Evolutionary conservation across 805 yeast species (phyloP).

Genomic region (Maudiozyma serrabonitensis): DNA sequence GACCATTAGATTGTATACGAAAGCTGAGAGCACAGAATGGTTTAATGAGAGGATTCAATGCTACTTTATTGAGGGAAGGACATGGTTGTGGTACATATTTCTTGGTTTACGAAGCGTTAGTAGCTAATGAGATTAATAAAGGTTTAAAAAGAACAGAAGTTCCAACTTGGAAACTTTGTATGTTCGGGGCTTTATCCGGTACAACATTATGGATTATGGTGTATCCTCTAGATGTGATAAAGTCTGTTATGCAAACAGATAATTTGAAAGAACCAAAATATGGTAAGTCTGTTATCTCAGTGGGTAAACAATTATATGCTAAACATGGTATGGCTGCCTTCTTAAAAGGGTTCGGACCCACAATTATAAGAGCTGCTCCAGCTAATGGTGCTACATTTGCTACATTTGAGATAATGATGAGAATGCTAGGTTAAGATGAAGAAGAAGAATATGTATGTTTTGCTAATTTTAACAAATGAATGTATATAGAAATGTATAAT

Average conservation of each 20-base stretch:
- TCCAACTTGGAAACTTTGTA: slow-evolving; percentile 79
- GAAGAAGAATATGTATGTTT: not conserved
- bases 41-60: slow-evolving; percentile 69
- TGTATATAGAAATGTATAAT: too few species aligned
- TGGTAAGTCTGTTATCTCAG: slow-evolving; percentile 42
- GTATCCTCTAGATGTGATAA: slow-evolving; percentile 86
- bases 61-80: slow-evolving; percentile 77
- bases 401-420: slow-evolving; percentile 85
- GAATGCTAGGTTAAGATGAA: slow-evolving; percentile 38
- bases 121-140: slow-evolving; percentile 40
- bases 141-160: slow-evolving; percentile 52
- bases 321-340: slow-evolving; percentile 65
- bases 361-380: slow-evolving; percentile 93
- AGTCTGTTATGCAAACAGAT: slow-evolving; percentile 67
- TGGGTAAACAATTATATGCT: slow-evolving; percentile 44
- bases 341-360: slow-evolving; percentile 85
- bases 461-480: not conserved
- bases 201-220: slow-evolving; percentile 73
- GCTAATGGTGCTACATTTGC: slow-evolving; percentile 96
- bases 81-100: slow-evolving; percentile 87
- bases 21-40: slow-evolving; percentile 49
- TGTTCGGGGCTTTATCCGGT: slow-evolving; percentile 87
- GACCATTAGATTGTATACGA: slow-evolving; percentile 35
- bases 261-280: slow-evolving; percentile 40
- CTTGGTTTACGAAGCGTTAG: slow-evolving; percentile 80